Conservation (phyloP, 176 grass and related monocot species). For the Zizania latifolia region DNA sequence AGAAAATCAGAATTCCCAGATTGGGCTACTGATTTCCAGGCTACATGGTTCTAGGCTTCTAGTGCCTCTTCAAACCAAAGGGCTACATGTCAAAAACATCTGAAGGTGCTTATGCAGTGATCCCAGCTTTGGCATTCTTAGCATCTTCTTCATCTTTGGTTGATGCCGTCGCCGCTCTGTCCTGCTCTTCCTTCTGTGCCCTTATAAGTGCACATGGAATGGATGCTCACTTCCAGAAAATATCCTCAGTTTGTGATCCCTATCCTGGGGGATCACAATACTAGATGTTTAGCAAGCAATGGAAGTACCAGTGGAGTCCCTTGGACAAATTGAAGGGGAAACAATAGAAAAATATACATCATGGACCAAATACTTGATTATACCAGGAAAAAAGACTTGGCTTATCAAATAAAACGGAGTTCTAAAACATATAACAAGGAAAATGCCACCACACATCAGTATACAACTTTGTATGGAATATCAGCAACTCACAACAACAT, state of each 20-base stretch:
- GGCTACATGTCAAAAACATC: conserved; percentile 1
- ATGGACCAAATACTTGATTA: neutral
- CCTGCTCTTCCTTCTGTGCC: conserved; percentile 87
- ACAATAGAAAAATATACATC: neutral
- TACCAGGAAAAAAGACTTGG: neutral
- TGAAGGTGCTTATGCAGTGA: neutral
- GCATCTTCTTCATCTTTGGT: conserved; percentile 41
- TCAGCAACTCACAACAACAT: neutral
- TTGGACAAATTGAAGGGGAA: neutral
- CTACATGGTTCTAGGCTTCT: neutral
- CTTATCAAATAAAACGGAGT: neutral
- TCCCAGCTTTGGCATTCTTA: conserved; percentile 18
- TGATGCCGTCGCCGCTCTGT: neutral
- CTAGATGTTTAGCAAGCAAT: neutral
- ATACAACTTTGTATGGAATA: neutral
- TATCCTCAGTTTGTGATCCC: conserved; percentile 88
- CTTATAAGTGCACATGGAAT: conserved; percentile 65
- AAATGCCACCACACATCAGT: neutral
- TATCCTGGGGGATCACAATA: conserved; percentile 44
- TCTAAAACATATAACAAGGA: neutral
- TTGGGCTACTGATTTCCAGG: neutral
- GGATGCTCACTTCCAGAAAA: conserved; percentile 67
- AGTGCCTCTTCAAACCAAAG: neutral
- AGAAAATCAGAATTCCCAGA: neutral
- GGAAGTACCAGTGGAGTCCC: neutral